Percentiles rank a stretch among this genome's conserved stretches.
Conservation (phyloP, 345 rosid genomes). For the Reutealis trisperma region DNA sequence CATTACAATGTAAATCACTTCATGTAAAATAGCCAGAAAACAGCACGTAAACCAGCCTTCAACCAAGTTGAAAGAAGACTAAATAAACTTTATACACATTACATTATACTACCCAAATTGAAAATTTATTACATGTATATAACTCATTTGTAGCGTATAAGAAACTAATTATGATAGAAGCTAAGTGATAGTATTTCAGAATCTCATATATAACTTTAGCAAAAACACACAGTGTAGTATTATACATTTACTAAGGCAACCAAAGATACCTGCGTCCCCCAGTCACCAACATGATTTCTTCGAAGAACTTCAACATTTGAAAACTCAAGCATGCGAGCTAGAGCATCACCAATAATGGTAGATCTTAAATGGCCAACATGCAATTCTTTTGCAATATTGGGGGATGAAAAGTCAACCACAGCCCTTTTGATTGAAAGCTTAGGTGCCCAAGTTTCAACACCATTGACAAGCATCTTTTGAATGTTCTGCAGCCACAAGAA, state of each 20-base stretch:
- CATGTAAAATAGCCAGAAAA: neutral
- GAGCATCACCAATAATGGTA: conserved; percentile 91
- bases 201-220: neutral
- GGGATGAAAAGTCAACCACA: conserved; percentile 98
- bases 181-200: neutral
- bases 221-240: neutral
- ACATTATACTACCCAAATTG: too few species aligned
- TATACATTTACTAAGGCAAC: neutral
- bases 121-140: too few species aligned
- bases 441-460: conserved; percentile 91
- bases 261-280: conserved; percentile 92
- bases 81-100: too few species aligned
- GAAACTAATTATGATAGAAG: neutral
- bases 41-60: neutral
- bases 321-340: conserved; percentile 93
- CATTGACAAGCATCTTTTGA: conserved; percentile 76
- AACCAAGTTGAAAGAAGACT: too few species aligned
- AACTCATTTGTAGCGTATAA: too few species aligned
- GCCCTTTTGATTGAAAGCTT: conserved; percentile 60
- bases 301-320: conserved; percentile 89
- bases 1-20: neutral
- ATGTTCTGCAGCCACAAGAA: conserved; percentile 53
- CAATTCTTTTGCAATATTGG: conserved; percentile 99
- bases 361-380: conserved; percentile 98
- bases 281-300: conserved; percentile 98